phyloP scores from a whole-genome alignment of 2,329 filamentous ascomycete genomes.

The Fusarium heterosporum region DNA sequence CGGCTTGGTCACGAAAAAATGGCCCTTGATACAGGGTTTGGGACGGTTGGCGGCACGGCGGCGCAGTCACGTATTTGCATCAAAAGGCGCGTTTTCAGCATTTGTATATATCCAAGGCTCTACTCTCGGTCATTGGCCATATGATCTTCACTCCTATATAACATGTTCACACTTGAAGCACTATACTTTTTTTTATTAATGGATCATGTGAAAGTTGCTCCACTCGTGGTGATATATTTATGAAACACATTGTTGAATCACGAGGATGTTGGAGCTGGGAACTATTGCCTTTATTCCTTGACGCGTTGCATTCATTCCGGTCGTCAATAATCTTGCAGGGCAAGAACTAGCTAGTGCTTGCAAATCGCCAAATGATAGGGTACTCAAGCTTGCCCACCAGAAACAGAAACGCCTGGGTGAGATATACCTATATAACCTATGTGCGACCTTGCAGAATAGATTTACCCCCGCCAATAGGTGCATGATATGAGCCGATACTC shows the following conservation, averaged over 20 bases:
- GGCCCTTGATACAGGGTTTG: constrained; percentile 29
- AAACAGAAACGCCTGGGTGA: constrained; percentile 21
- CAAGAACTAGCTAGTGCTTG: constrained; percentile 6
- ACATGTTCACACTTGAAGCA: constrained; percentile 22
- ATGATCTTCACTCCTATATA: constrained; percentile 48
- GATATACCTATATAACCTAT: constrained; percentile 21
- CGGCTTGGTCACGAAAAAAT: constrained; percentile 21
- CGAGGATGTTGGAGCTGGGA: not conserved
- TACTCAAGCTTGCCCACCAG: constrained; percentile 7
- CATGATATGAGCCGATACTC: constrained; percentile 72
- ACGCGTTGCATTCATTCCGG: constrained; percentile 33
- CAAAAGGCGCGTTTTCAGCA: constrained; percentile 41
- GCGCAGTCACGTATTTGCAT: constrained; percentile 42
- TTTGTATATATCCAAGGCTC: constrained; percentile 41
- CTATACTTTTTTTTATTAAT: not conserved
- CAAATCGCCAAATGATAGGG: constrained; percentile 11
- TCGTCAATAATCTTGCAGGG: constrained; percentile 24
- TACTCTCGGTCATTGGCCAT: constrained; percentile 32
- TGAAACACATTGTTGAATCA: not conserved
- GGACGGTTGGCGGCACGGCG: constrained; percentile 29
- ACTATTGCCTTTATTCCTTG: constrained; percentile 17
- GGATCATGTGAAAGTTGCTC: not conserved
- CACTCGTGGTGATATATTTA: not conserved
- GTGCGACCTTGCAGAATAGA: constrained; percentile 56
- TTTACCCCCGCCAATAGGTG: constrained; percentile 61